phyloP scores from a whole-genome alignment of 805 yeast species.

The Starmera dryadoides region DNA sequence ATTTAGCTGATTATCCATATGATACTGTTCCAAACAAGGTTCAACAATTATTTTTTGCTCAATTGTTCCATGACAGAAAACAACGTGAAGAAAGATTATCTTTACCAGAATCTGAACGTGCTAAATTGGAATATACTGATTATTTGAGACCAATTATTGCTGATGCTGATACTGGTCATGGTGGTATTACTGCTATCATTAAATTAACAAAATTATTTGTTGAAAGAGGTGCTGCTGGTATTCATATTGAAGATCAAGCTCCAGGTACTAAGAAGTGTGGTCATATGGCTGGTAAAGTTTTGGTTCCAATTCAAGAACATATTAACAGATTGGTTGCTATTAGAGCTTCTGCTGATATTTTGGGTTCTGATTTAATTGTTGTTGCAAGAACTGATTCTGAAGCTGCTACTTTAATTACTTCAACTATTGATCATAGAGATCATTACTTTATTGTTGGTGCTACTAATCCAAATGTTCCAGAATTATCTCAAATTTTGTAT shows the following conservation, averaged over 20 bases:
- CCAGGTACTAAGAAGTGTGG: constrained; percentile 99
- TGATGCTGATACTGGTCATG: constrained; percentile 98
- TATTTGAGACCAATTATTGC: constrained; percentile 93
- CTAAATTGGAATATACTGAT: constrained; percentile 68
- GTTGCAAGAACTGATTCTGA: constrained; percentile 98
- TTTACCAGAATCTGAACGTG: constrained; percentile 55
- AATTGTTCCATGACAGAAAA: constrained; percentile 93
- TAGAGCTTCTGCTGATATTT: constrained; percentile 90
- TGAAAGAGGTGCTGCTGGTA: constrained; percentile 98
- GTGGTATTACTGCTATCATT: constrained; percentile 94
- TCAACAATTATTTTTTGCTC: constrained; percentile 94
- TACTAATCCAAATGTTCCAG: constrained; percentile 75
- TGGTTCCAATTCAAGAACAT: constrained; percentile 97
- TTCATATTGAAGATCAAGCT: constrained; percentile 98
- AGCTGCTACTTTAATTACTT: constrained; percentile 92
- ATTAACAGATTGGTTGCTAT: constrained; percentile 90
- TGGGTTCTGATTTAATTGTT: constrained; percentile 76
- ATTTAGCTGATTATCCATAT: constrained; percentile 96
- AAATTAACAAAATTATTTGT: constrained; percentile 93
- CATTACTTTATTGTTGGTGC: constrained; percentile 89
- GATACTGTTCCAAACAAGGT: constrained; percentile 99
- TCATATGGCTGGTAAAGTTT: constrained; percentile 98
- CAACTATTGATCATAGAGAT: constrained; percentile 91
- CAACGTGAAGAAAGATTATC: constrained; percentile 66
- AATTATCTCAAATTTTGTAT: constrained; percentile 70